Percentiles rank a stretch among this genome's conserved stretches.
These are phyloP conservation scores for Paramecium octaurelia DNA, from an alignment of 73 alveolate genomes.

Conservation along the genomic window DNA sequence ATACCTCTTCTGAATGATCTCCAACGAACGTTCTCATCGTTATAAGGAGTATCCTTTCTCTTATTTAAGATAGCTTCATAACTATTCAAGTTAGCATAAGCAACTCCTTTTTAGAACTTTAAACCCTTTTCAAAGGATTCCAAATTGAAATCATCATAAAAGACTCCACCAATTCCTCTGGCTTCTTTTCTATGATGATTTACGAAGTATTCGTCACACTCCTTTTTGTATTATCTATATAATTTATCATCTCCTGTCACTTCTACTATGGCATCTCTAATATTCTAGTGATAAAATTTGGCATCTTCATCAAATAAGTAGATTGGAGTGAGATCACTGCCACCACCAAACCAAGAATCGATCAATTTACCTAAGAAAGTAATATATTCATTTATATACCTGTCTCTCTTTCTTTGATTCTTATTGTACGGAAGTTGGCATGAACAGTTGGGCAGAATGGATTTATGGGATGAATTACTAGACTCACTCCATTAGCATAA, in stretches of 20 bases:
- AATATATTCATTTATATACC: neutral
- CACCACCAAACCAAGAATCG: constrained; percentile 90
- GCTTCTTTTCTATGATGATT: constrained; percentile 74
- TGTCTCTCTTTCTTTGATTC: constrained; percentile 64
- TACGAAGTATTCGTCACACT: constrained; percentile 81
- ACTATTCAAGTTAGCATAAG: constrained; percentile 49
- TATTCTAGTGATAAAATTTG: constrained; percentile 64
- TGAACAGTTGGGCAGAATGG: constrained; percentile 88
- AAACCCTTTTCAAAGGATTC: constrained; percentile 60
- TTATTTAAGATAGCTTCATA: constrained; percentile 63
- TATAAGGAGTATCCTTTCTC: constrained; percentile 60
- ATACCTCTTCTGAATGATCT: constrained; percentile 78
- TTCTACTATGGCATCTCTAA: constrained; percentile 52
- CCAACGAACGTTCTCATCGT: constrained; percentile 74
- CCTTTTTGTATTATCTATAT: constrained; percentile 65
- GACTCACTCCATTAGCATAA: constrained; percentile 78
- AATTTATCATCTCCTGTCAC: constrained; percentile 57
- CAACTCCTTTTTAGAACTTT: constrained; percentile 47
- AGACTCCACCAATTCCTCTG: constrained; percentile 93
- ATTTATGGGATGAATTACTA: constrained; percentile 82
- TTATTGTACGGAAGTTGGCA: constrained; percentile 77
- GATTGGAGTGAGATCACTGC: constrained; percentile 87
- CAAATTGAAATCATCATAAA: constrained; percentile 78
- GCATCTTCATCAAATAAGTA: constrained; percentile 73
- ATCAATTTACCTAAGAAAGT: neutral